Percentiles rank a stretch among this genome's conserved stretches.
Evolutionary conservation across 1,284 basidiomycete species (phyloP).

Genomic region (Takashimella tepidaria): DNA sequence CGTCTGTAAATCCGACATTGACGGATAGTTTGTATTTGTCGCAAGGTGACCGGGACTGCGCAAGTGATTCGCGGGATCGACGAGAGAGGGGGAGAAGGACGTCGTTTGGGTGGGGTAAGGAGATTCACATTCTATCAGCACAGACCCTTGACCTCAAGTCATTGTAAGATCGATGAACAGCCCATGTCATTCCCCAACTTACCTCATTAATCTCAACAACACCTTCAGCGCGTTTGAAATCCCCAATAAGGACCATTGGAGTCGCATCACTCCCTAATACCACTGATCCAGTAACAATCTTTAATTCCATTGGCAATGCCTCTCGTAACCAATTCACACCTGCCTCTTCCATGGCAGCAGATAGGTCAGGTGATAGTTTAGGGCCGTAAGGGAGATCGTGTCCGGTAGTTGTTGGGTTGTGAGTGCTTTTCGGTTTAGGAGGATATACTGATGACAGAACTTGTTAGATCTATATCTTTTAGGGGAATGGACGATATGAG

Average conservation of each 20-base stretch:
- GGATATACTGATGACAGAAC: slow-evolving; percentile 1
- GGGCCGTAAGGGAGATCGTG: slow-evolving; percentile 53
- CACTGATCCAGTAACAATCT: slow-evolving; percentile 67
- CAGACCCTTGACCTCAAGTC: too few relatives aligned
- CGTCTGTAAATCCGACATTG: slow-evolving; percentile 62
- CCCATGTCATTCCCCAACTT: slow-evolving; percentile 18
- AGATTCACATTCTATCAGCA: too few relatives aligned
- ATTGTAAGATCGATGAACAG: slow-evolving; percentile 1
- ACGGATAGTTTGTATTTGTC: slow-evolving; percentile 76
- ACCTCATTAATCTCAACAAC: slow-evolving; percentile 72
- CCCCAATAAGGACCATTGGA: slow-evolving; percentile 68
- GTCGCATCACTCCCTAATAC: slow-evolving; percentile 79
- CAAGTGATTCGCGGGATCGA: too few relatives aligned
- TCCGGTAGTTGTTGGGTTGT: slow-evolving; percentile 48
- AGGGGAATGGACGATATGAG: too few relatives aligned
- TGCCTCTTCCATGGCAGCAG: slow-evolving; percentile 4
- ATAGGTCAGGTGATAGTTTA: too few relatives aligned
- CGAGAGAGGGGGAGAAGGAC: too few relatives aligned
- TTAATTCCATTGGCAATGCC: slow-evolving; percentile 71
- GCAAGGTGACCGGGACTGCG: slow-evolving; percentile 65
- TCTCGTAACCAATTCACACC: slow-evolving; percentile 54
- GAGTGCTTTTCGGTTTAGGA: not conserved
- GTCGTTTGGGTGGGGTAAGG: too few relatives aligned
- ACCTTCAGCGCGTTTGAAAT: slow-evolving; percentile 67
- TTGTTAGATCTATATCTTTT: too few relatives aligned